Evolutionary conservation across 106 monocot species (phyloP), one percentile per base, ranked within the genome.

Genomic region (Gastrodia elata): DNA sequence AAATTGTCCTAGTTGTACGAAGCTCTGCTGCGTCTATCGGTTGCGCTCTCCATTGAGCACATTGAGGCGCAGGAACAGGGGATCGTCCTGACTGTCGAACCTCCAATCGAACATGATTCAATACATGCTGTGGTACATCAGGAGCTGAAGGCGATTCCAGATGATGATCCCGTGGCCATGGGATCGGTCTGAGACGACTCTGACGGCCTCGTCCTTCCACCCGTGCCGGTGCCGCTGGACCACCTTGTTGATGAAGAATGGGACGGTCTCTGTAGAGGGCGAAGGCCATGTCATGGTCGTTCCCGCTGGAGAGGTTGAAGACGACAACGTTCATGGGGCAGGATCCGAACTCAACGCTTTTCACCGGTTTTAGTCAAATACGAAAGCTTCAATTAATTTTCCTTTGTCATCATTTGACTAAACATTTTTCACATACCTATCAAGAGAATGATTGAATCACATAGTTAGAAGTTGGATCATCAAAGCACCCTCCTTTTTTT

Each of bases 161-260:
- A 87, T 49, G 20, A 87, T 80, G 37, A 81, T 68, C 2, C 87
- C 87, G 80, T 58, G 7, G 75, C 74, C 8, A 80, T 0, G 82
- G 76, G 43, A 80, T 75, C 2, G 33, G 6, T 79, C 84, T 16
- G 78, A 81, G n/a, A 87, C 87, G 14, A 87, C 87, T 5, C 57
- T 6, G 5, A 42, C 73, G 27, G 81, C 81, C 76, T 87, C 87
- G 5, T 71, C 75, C 79, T 84, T 81, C 81, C 83, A 87, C 5
- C 80, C 83, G 18, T 38, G 6, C 5, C 76, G 74, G 81, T 87
- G 64, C 81, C 81, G 87, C 78, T 74, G 81, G 40, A 87, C 87
- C 8, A 87, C 87, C 81, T 87, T 87, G 84, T 81, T 84, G 70
- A 84, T 87, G 78, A 87, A 87, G 77, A 87, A 87, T 18, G 87